A percentile compares a stretch with the other conserved stretches of the same genome.
These are phyloP conservation scores for Aegilops bicornis DNA, from an alignment of 176 grass and related monocot species.

Conservation along the genomic window DNA sequence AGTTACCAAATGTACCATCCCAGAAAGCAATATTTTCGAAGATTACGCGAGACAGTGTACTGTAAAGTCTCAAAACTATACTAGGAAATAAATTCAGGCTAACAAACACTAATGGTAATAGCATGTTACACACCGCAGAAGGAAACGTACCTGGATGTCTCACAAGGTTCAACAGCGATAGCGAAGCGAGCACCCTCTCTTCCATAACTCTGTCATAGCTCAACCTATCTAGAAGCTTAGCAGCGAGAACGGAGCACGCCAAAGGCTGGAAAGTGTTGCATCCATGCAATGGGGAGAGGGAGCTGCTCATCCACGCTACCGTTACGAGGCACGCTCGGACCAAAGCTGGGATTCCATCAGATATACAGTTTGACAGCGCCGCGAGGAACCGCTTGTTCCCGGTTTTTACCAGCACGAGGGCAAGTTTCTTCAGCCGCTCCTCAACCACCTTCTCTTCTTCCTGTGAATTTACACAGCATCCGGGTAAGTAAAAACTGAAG, in stretches of 20 bases:
- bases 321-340: slow-evolving; percentile 70
- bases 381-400: slow-evolving; percentile 63
- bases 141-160: slow-evolving; percentile 77
- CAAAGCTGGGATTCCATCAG: slow-evolving; percentile 55
- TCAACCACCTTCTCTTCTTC: slow-evolving; percentile 86
- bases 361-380: slow-evolving; percentile 78
- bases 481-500: neutral
- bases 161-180: slow-evolving; percentile 79
- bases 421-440: slow-evolving; percentile 71
- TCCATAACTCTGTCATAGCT: slow-evolving; percentile 78
- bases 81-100: neutral
- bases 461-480: slow-evolving; percentile 36
- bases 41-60: neutral
- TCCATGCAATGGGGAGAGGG: slow-evolving; percentile 47
- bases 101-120: neutral
- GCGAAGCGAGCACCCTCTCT: slow-evolving; percentile 83
- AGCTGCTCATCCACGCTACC: slow-evolving; percentile 78
- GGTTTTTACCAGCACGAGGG: slow-evolving; percentile 57
- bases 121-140: neutral
- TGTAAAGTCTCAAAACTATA: neutral
- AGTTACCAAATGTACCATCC: neutral
- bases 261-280: slow-evolving; percentile 63
- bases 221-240: slow-evolving; percentile 67
- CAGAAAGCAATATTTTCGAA: neutral
- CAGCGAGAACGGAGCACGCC: slow-evolving; percentile 60